Evolutionary conservation across 2,329 filamentous ascomycete genomes (phyloP), one percentile per base, ranked within the genome.

Genomic region (Aspergillus texensis): DNA sequence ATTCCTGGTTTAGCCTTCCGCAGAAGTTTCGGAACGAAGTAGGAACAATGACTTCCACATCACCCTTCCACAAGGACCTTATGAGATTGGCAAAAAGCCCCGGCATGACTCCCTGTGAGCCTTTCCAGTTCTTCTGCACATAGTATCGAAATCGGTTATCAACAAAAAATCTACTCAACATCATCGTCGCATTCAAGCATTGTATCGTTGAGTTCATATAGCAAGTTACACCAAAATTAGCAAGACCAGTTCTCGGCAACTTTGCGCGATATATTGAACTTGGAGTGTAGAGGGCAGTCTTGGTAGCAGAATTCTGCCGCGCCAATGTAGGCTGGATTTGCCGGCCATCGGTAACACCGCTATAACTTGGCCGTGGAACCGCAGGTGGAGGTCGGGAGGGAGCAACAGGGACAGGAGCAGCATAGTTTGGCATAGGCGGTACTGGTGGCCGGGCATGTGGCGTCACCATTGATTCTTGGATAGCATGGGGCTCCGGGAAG

Each of bases 161-260:
- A 75, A 79, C 86, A 81, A 85, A 97, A 85, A 79, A 87, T 78
- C 73, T 86, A 74, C 85, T 86, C 48, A 90, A 77, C 21, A 84
- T 81, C 10, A 84, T 80, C 0, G 93, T 94, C 1, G 89, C 90
- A 63, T 91, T 91, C 21, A 97, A 81, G 64, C 91, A 91, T 77
- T 98, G 94, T 30, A 98, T 82, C 0, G 90, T 89, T n/a, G 92
- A 90, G 77, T 97, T 97, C 83, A 95, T 93, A 74, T 97, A 97
- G 75, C 94, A 97, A 68, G 91, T 94, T 54, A 91, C 89, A 1
- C 88, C 87, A 46, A 93, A 91, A 70, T 97, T 97, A 63, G 88
- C 81, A 14, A 97, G 83, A 0, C 94, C 94, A 12, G 92, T 91
- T 41, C 82, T 81, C n/a, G 88, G 85, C 70, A 88, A 81, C 76